Conservation (phyloP, 2,329 filamentous ascomycete genomes). For the Aspergillus tamarii region DNA sequence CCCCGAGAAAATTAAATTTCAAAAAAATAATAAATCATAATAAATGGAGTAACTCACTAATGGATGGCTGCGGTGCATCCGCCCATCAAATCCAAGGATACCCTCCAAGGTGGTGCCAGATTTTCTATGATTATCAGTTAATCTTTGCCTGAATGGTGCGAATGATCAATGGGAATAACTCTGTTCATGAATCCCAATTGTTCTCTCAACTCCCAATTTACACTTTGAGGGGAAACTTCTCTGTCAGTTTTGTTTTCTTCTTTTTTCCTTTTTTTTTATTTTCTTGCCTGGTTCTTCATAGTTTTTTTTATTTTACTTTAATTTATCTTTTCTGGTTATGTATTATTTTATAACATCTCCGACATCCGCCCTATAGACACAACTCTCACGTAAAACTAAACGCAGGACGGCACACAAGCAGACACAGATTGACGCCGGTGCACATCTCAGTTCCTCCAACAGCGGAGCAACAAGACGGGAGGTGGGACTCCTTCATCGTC, state of each 20-base stretch:
- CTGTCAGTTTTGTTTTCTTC: constrained; percentile 8
- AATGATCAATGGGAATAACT: constrained; percentile 8
- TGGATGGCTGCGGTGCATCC: constrained; percentile 11
- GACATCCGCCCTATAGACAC: neutral
- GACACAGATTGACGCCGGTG: constrained; percentile 19
- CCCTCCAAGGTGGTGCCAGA: constrained; percentile 13
- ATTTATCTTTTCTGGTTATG: too few species aligned
- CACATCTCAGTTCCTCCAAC: constrained; percentile 20
- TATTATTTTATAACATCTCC: neutral
- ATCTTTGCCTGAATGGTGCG: constrained; percentile 6
- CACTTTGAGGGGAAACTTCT: neutral
- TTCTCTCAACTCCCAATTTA: constrained; percentile 7
- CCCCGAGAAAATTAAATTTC: neutral
- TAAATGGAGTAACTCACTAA: constrained; percentile 6
- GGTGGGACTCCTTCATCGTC: constrained; percentile 17
- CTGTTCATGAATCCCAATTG: constrained; percentile 9
- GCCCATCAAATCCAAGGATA: constrained; percentile 12
- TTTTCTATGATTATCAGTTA: constrained; percentile 12
- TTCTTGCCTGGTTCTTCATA: neutral
- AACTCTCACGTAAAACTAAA: neutral
- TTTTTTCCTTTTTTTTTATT: constrained; percentile 2
- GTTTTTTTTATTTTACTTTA: neutral
- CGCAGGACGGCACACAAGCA: constrained; percentile 12
- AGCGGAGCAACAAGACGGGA: constrained; percentile 16
- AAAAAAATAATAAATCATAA: constrained; percentile 8